phyloP scores from a whole-genome alignment of 257 asterid species.

The Nicotiana benthamiana region DNA sequence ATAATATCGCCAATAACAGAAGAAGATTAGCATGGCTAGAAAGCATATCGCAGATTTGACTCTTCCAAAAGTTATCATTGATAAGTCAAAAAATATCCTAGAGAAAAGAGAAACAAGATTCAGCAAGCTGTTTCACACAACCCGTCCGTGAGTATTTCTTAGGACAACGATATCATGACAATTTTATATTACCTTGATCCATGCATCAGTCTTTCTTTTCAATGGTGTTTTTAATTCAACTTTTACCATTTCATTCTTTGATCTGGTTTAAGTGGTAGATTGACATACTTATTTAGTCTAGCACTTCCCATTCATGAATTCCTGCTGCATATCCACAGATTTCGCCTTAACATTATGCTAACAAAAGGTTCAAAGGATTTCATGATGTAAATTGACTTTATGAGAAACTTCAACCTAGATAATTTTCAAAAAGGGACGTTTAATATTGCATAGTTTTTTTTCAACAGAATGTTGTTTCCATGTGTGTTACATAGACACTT shows the following conservation, averaged over 20 bases:
- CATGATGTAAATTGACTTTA: neutral
- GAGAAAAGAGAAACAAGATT: no score
- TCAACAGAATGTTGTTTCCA: no score
- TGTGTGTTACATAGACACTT: neutral
- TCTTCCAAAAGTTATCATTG: neutral
- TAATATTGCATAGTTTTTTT: neutral
- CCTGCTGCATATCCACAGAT: neutral
- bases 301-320: neutral
- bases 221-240: neutral
- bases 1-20: neutral
- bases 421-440: neutral
- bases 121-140: neutral
- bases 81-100: neutral
- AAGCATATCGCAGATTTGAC: neutral
- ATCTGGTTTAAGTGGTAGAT: neutral
- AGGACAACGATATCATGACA: neutral
- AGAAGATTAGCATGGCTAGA: neutral
- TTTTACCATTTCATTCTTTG: neutral
- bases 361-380: neutral
- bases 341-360: neutral
- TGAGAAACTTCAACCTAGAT: neutral
- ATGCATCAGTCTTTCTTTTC: neutral
- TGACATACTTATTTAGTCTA: neutral
- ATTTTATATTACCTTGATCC: neutral
- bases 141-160: neutral